Conservation (phyloP, 768 basidiomycete genomes). For the Austroboletus festivus region DNA sequence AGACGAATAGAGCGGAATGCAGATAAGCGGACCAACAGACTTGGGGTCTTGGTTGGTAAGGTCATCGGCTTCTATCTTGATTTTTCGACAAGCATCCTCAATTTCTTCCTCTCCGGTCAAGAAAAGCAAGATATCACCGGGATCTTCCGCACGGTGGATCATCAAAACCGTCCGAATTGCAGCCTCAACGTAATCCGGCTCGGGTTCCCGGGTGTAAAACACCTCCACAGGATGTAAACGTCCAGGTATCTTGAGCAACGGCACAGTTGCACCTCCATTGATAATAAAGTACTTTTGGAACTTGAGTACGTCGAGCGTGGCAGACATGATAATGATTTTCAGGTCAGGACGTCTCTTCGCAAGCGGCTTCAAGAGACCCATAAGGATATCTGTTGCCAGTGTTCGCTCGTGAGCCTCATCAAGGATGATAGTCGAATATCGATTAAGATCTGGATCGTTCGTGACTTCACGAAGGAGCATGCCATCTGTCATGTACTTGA, state of each 20-base stretch:
- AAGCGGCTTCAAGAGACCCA: constrained; percentile 90
- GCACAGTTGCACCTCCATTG: constrained; percentile 45
- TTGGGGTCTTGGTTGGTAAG: constrained; percentile 66
- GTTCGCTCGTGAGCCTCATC: constrained; percentile 99
- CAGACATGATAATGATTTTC: constrained; percentile 98
- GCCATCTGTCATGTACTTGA: constrained; percentile 99
- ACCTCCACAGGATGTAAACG: constrained; percentile 95
- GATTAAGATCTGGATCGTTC: constrained; percentile 85
- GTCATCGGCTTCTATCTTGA: constrained; percentile 87
- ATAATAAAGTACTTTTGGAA: constrained; percentile 92
- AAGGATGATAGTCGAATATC: constrained; percentile 97
- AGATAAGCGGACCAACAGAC: constrained; percentile 80
- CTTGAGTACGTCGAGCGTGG: constrained; percentile 95
- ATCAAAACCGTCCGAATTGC: constrained; percentile 94
- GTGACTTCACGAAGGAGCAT: constrained; percentile 99
- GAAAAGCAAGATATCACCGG: constrained; percentile 91
- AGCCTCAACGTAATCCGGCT: constrained; percentile 95
- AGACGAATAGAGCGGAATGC: constrained; percentile 93
- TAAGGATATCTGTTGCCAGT: constrained; percentile 95
- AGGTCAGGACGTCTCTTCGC: constrained; percentile 80
- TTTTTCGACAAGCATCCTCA: constrained; percentile 92
- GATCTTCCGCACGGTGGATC: constrained; percentile 95
- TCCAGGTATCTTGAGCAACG: constrained; percentile 88
- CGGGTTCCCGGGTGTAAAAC: constrained; percentile 89
- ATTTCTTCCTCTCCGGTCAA: constrained; percentile 98